These are phyloP conservation scores for Curvularia spicifera DNA, from an alignment of 2,329 filamentous ascomycete genomes.

Conservation along the genomic window DNA sequence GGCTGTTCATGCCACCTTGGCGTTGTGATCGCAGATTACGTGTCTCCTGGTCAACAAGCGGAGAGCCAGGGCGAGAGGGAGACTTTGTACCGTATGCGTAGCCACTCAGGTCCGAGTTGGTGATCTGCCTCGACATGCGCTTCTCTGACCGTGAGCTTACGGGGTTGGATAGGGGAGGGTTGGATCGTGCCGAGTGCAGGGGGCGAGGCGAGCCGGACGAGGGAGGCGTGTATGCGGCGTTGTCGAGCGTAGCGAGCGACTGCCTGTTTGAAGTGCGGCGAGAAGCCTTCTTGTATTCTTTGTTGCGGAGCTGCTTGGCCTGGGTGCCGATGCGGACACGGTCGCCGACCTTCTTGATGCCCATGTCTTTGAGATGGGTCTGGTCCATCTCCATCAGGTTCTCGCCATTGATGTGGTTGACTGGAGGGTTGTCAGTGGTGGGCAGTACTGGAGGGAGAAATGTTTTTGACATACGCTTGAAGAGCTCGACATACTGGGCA, in stretches of 20 bases:
- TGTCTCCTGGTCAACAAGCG: slow-evolving; percentile 65
- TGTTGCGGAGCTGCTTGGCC: slow-evolving; percentile 58
- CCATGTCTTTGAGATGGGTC: slow-evolving; percentile 94
- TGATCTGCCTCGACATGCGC: slow-evolving; percentile 56
- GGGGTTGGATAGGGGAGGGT: slow-evolving; percentile 47
- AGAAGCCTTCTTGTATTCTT: slow-evolving; percentile 57
- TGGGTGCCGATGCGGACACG: slow-evolving; percentile 76
- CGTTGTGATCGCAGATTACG: slow-evolving; percentile 62
- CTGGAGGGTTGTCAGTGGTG: slow-evolving; percentile 46
- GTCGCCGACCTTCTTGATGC: slow-evolving; percentile 96
- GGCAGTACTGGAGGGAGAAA: background rate
- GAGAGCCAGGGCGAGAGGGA: slow-evolving; percentile 73
- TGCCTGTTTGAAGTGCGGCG: slow-evolving; percentile 81
- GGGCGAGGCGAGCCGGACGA: slow-evolving; percentile 71
- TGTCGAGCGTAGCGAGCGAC: slow-evolving; percentile 81
- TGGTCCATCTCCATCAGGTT: slow-evolving; percentile 97
- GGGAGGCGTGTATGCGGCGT: slow-evolving; percentile 64
- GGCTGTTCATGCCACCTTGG: slow-evolving; percentile 64
- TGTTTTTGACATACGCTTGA: slow-evolving; percentile 62
- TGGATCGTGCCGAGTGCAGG: slow-evolving; percentile 59
- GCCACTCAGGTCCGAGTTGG: slow-evolving; percentile 49
- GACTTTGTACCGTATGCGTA: slow-evolving; percentile 60
- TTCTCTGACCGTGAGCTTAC: slow-evolving; percentile 54
- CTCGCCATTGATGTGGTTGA: slow-evolving; percentile 97
- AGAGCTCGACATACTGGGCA: slow-evolving; percentile 89